These are phyloP conservation scores for Skeletonema marinoi DNA, from an alignment of 108 stramenopile genomes.

Conservation along the genomic window DNA sequence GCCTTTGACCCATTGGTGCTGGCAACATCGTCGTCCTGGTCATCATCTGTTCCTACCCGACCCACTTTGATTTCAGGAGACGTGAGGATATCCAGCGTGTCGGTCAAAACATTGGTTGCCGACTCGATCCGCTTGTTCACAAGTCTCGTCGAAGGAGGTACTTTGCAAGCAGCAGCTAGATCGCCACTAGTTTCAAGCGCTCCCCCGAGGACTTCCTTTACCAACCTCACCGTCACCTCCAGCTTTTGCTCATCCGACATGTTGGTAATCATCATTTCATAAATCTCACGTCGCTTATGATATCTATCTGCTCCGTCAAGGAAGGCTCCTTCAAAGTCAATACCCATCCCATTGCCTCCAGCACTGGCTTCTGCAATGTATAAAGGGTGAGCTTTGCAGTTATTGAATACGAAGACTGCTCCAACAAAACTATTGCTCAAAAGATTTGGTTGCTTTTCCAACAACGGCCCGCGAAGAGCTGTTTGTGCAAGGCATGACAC, in stretches of 20 bases:
- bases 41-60: constrained; percentile 46
- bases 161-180: constrained; percentile 63
- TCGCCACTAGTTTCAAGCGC: constrained; percentile 71
- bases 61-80: constrained; percentile 70
- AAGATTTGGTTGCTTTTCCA: constrained; percentile 76
- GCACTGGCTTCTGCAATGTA: constrained; percentile 72
- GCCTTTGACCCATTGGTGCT: constrained; percentile 55
- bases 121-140: constrained; percentile 37
- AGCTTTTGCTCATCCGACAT: constrained; percentile 93
- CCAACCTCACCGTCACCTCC: constrained; percentile 83
- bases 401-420: constrained; percentile 90
- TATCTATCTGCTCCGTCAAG: constrained; percentile 54
- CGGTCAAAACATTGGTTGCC: constrained; percentile 68
- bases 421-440: constrained; percentile 90
- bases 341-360: constrained; percentile 73
- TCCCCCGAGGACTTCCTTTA: constrained; percentile 84
- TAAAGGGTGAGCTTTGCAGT: constrained; percentile 89
- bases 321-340: constrained; percentile 43
- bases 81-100: constrained; percentile 67
- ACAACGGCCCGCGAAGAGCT: constrained; percentile 76
- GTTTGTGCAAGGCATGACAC: constrained; percentile 77
- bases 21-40: constrained; percentile 62
- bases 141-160: constrained; percentile 18
- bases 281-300: constrained; percentile 69
- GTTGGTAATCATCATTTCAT: constrained; percentile 79